Base-by-base conservation (phyloP, 1,139 yeast species). In the Nakaseomyces sp. region DNA sequence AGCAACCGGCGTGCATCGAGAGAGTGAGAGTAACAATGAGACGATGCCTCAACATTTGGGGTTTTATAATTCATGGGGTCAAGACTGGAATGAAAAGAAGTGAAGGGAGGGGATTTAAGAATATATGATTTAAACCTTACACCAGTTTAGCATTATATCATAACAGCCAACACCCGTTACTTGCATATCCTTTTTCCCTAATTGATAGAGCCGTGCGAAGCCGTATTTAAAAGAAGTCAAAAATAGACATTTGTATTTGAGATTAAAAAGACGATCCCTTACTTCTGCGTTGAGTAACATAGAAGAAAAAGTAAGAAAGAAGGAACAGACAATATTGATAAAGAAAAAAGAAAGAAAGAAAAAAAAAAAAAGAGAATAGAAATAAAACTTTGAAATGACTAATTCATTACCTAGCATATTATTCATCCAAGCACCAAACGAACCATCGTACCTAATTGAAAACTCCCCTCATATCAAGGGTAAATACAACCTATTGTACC, bases 341-440 rank as follows among this genome's bases (percentile, higher is more conserved):
- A n/a, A n/a, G n/a, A n/a, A n/a, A n/a, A n/a, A n/a, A n/a, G 24
- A 22, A 3, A 29, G 32, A 29, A 4, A 29, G 18, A 29, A n/a
- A n/a, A 13, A 29, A 29, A 29, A 29, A 4, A 29, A 15, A 29
- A 15, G 18, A 4, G 6, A 29, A 29, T 6, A 17, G 12, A 17
- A 5, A n/a, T n/a, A n/a, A n/a, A n/a, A n/a, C n/a, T n/a, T n/a
- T n/a, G n/a, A n/a, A n/a, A 32, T 32, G 36, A 32, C 35, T 38
- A 22, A 38, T 29, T 15, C 33, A 38, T 16, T 38, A 15, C 41
- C 32, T 19, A 38, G 33, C 8, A 43, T 56, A 16, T 40, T 56
- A 9, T 55, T 56, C 43, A 42, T 56, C n/a, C 47, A 53, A 12
- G 42, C 44, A 6, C 58, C 58, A 13, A 47, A 50, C 26, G 37